A percentile compares a stretch with the other conserved stretches of the same genome.
Conservation (phyloP, 139 green algal genomes). For the Penium margaritaceum region DNA sequence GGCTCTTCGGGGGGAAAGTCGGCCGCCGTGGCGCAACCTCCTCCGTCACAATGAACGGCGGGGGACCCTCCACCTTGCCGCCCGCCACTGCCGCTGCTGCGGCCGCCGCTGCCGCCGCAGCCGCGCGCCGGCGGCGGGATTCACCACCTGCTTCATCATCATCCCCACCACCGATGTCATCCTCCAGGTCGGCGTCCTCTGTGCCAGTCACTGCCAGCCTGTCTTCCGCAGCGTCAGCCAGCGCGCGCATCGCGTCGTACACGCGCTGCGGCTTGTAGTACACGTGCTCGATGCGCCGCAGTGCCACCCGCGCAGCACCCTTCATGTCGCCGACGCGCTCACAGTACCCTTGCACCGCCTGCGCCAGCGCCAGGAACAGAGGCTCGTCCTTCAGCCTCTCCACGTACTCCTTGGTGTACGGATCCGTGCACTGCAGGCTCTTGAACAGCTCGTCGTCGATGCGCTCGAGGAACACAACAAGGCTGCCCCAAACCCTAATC, state of each 20-base stretch:
- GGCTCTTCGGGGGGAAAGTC: constrained; percentile 34
- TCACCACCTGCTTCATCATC: constrained; percentile 26
- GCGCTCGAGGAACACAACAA: constrained; percentile 86
- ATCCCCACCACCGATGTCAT: too few species aligned
- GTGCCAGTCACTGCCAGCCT: too few species aligned
- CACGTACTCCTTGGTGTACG: constrained; percentile 94
- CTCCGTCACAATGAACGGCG: constrained; percentile 29
- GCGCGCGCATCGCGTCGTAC: constrained; percentile 36
- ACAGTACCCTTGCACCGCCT: constrained; percentile 64
- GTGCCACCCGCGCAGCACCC: constrained; percentile 55
- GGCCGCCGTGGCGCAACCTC: constrained; percentile 10
- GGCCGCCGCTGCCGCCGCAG: neutral
- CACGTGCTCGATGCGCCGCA: constrained; percentile 86
- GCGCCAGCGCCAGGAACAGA: constrained; percentile 76
- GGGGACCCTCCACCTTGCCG: constrained; percentile 33
- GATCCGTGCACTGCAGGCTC: constrained; percentile 83
- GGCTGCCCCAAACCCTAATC: constrained; percentile 79
- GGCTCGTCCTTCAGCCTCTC: constrained; percentile 85
- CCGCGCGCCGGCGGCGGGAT: neutral
- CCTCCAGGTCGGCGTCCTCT: too few species aligned
- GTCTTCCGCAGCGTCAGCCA: too few species aligned
- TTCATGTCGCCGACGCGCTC: constrained; percentile 33
- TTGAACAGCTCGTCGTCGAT: constrained; percentile 98
- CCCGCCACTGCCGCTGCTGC: constrained; percentile 54
- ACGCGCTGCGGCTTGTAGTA: constrained; percentile 82